phyloP scores from a whole-genome alignment of 2,329 filamentous ascomycete species.

The Cladobotryum protrusum region DNA sequence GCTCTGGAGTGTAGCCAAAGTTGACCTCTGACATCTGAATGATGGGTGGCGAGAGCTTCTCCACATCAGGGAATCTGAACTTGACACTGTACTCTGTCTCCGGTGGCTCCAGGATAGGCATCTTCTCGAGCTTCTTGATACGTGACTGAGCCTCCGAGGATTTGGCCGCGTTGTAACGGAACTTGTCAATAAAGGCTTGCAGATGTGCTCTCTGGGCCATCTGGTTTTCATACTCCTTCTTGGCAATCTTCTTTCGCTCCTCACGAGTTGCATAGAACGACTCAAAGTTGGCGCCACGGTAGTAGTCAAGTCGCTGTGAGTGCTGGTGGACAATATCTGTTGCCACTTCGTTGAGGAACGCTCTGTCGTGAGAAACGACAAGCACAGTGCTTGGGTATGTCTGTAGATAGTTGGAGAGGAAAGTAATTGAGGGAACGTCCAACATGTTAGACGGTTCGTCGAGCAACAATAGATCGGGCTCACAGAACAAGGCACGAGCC shows the following conservation, averaged over 20 bases:
- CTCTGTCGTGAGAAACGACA: constrained; percentile 97
- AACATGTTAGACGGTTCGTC: constrained; percentile 99
- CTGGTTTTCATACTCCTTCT: constrained; percentile 97
- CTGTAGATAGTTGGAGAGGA: constrained; percentile 93
- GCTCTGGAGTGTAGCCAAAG: constrained; percentile 81
- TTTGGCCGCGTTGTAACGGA: constrained; percentile 98
- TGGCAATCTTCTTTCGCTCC: constrained; percentile 91
- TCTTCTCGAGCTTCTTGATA: constrained; percentile 98
- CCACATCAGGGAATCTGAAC: constrained; percentile 95
- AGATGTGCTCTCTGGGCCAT: constrained; percentile 90
- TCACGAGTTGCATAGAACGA: constrained; percentile 97
- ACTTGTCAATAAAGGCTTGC: constrained; percentile 99
- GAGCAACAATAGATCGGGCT: constrained; percentile 89
- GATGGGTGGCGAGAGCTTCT: constrained; percentile 95
- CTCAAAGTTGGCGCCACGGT: constrained; percentile 95
- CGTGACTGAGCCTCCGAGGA: constrained; percentile 96
- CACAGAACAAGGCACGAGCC: constrained; percentile 92
- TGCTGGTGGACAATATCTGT: constrained; percentile 99
- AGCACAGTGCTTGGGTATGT: constrained; percentile 89
- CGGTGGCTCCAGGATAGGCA: constrained; percentile 85
- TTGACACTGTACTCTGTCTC: constrained; percentile 94
- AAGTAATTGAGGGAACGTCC: constrained; percentile 99
- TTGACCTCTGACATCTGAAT: constrained; percentile 92
- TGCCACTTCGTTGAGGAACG: constrained; percentile 98
- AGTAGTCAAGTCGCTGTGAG: constrained; percentile 95